phyloP scores from a whole-genome alignment of 371 early-diverging fungal species.

The Circinella umbellata region DNA sequence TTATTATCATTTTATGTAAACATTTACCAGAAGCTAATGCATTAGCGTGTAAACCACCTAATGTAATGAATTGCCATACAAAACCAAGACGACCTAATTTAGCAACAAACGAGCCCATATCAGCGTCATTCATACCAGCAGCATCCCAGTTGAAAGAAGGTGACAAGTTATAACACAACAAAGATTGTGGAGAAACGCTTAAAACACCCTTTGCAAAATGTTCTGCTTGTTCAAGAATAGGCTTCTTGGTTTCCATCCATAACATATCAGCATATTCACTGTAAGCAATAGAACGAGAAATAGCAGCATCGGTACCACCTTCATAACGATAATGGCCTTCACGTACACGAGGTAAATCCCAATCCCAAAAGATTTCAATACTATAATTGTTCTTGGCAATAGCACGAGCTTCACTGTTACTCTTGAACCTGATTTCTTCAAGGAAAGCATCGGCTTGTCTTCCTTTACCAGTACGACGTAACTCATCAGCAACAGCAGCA shows the following conservation, averaged over 20 bases:
- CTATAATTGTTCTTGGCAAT: conserved; percentile 77
- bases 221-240: conserved; percentile 90
- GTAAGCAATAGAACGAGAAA: conserved; percentile 88
- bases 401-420: conserved; percentile 83
- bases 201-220: conserved; percentile 90
- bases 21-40: conserved; percentile 65
- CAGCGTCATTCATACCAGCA: conserved; percentile 91
- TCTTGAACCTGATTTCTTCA: conserved; percentile 62
- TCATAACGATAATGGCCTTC: conserved; percentile 97
- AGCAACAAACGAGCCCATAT: conserved; percentile 84
- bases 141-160: conserved; percentile 99
- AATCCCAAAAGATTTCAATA: conserved; percentile 87
- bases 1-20: too few species aligned
- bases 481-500: conserved; percentile 82
- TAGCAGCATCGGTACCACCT: conserved; percentile 93
- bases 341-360: conserved; percentile 92
- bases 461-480: conserved; percentile 58
- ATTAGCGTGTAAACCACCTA: conserved; percentile 97
- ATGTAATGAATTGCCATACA: conserved; percentile 98
- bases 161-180: conserved; percentile 95
- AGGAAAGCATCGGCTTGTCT: conserved; percentile 59
- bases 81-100: conserved; percentile 92
- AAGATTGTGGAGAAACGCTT: conserved; percentile 58
- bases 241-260: conserved; percentile 99
- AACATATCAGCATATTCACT: conserved; percentile 93